Evolutionary conservation across 1,284 basidiomycete genomes (phyloP).

Genomic region (Puccinia sorghi): DNA sequence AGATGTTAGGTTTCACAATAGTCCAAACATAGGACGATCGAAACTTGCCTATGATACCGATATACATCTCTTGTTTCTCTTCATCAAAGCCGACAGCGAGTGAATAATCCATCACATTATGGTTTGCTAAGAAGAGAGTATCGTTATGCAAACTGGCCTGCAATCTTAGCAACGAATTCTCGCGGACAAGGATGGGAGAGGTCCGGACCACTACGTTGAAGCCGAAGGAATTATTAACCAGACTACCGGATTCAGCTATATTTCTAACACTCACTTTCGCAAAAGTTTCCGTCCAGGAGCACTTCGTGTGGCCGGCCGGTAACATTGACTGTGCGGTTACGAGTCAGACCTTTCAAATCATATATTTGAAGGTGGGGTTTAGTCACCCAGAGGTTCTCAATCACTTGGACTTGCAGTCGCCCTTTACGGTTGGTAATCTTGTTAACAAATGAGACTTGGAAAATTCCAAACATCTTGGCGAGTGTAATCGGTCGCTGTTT

Average conservation of each 20-base stretch:
- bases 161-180: constrained; percentile 90
- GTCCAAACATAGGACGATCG: background rate
- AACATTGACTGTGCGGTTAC: constrained; percentile 85
- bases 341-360: constrained; percentile 88
- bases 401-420: constrained; percentile 92
- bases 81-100: constrained; percentile 86
- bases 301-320: constrained; percentile 92
- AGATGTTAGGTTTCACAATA: background rate
- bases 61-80: constrained; percentile 47
- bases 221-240: background rate
- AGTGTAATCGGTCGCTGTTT: constrained; percentile 82
- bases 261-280: constrained; percentile 61
- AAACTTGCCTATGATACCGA: constrained; percentile 49
- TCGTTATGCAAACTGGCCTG: constrained; percentile 90
- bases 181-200: constrained; percentile 87
- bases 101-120: constrained; percentile 99
- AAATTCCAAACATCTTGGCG: constrained; percentile 97
- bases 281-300: constrained; percentile 87
- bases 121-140: constrained; percentile 77
- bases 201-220: constrained; percentile 53
- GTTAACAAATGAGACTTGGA: constrained; percentile 89
- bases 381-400: constrained; percentile 73
- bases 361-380: constrained; percentile 61
- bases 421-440: constrained; percentile 74
- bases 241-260: background rate